These are phyloP conservation scores for Candida schatavii DNA, from an alignment of 805 yeast species.

Conservation along the genomic window DNA sequence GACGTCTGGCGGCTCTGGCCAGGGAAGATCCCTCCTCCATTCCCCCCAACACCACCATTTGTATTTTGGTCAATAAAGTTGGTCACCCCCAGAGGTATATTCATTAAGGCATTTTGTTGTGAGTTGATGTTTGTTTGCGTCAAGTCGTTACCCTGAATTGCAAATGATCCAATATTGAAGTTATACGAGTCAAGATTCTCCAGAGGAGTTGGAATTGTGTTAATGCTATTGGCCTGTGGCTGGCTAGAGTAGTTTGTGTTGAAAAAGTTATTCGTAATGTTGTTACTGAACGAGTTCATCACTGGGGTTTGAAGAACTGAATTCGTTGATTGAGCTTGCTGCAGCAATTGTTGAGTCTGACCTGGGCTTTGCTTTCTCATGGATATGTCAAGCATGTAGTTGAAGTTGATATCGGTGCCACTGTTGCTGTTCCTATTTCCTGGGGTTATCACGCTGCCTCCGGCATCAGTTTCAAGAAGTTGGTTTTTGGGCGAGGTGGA, in stretches of 20 bases:
- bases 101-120: neutral
- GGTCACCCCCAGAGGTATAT: slow-evolving; percentile 3
- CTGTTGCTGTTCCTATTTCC: slow-evolving; percentile 1
- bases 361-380: neutral
- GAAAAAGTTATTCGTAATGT: slow-evolving; percentile 35
- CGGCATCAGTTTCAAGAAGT: neutral
- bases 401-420: neutral
- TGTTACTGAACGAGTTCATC: slow-evolving; percentile 26
- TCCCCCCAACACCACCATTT: neutral
- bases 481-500: neutral
- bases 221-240: neutral
- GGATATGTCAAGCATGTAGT: neutral
- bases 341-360: neutral
- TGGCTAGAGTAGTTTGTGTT: slow-evolving; percentile 23
- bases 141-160: slow-evolving; percentile 21
- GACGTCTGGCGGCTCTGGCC: neutral
- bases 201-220: slow-evolving; percentile 1
- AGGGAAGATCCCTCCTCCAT: neutral
- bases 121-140: neutral
- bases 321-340: neutral
- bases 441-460: neutral
- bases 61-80: slow-evolving; percentile 2
- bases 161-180: slow-evolving; percentile 34
- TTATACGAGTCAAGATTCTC: slow-evolving; percentile 2
- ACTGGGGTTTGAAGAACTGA: slow-evolving; percentile 24